Base-by-base conservation (phyloP, 1,284 basidiomycete genomes). In the Sphaerobolus stellatus region DNA sequence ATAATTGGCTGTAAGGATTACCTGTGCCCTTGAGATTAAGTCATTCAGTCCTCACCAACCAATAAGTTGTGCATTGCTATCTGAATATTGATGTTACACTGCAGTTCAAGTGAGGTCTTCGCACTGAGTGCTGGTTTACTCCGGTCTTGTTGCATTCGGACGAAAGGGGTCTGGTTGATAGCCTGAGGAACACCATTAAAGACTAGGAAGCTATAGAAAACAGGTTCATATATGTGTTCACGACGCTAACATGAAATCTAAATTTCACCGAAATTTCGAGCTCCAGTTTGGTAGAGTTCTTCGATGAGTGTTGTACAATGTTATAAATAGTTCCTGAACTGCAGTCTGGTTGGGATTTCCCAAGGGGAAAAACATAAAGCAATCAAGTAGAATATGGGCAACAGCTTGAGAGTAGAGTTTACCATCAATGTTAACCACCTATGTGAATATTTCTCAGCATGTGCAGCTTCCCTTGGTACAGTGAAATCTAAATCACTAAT, bases 281-380 rank as follows among this genome's bases (percentile, higher is more conserved):
- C 41, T 22, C 41, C 41, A 9, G 28, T 27, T n/a, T 43, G 22
- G 14, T 24, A 43, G 13, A 43, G 20, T 22, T 43, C 22, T 6
- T 43, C 20, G 22, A 43, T 27, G 13, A 43, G 41, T 11, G 41
- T 43, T 24, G 41, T 43, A 43, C 20, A 43, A 22, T 3, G 41
- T 43, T 20, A 43, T 24, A 22, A 43, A 43, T 13, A 27, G 41
- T 22, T 43, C 41, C 11, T 43, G 41, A 22, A 27, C 41, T 8
- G 41, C 41, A 13, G 41, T 43, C 14, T 43, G 41, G 11, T 43
- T 43, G 41, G 41, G 41, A 43, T 43, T 43, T 14, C 41, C 41
- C 28, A 22, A 4, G 28, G 13, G 28, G 3, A 43, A n/a, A 8
- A 36, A 43, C 28, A 43, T 27, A 14, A 24, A 36, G 18, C 33